Evolutionary conservation across 192 early-diverging fungal genomes (phyloP), one percentile per base, ranked within the genome.

Genomic region (Coemansia sp.): DNA sequence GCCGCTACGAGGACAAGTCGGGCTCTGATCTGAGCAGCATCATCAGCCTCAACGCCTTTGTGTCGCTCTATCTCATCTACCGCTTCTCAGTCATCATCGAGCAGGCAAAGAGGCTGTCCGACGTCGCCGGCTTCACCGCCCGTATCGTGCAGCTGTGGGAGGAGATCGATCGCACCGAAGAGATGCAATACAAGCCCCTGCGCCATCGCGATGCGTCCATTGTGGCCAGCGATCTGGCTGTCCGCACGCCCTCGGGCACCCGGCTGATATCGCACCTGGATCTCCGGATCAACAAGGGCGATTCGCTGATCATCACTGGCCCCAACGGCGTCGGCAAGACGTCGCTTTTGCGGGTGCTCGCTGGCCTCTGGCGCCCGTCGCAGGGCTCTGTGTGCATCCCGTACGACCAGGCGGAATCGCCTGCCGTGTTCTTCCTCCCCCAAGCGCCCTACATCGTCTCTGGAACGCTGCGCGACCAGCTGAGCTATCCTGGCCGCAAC

Each of bases 261-360:
- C 78, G 42, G 35, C 57, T 67, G 32, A 69, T 83, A 4, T 25
- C 68, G n/a, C 76, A 78, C 1, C 75, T 89, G 14, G 71, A 72
- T 14, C 55, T 87, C 9, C 49, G 51, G 2, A 72, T 92, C 4
- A 69, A 67, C 2, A 51, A 68, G 42, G 86, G 86, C n/a, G 64
- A 82, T 22, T 82, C 87, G 62, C 76, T 90, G 46, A 65, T 90
- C 20, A 80, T 94, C 58, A 83, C 79, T 6, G 91, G 90, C 1
- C 86, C 89, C 6, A 93, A 92, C 58, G 95, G 95, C 68, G 67
- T 72, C 18, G 95, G 95, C 32, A 97, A 97, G 65, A 89, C 90
- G 16, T 90, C 90, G 6, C 45, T 97, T 18, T 56, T 95, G 20
- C 83, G 93, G 6, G 84, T 84, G 6, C 78, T 95, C 48, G 86